A percentile compares a stretch with the other conserved stretches of the same genome.
phyloP scores from a whole-genome alignment of 2,329 filamentous ascomycete genomes.

The Aureobasidium sp. region DNA sequence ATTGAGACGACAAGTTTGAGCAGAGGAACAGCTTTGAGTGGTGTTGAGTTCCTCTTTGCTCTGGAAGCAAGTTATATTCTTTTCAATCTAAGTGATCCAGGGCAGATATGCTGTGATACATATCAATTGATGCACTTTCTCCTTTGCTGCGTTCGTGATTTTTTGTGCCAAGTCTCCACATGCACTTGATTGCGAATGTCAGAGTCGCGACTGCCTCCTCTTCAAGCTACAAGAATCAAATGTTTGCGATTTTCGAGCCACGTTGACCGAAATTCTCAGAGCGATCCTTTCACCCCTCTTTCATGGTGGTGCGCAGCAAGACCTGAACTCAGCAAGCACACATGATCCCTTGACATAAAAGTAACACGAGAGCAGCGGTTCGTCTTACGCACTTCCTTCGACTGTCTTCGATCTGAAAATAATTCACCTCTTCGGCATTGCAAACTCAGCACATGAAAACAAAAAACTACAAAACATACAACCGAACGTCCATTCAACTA shows the following conservation, averaged over 20 bases:
- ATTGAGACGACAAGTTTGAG: not conserved
- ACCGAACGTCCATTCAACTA: not conserved
- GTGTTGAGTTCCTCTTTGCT: not conserved
- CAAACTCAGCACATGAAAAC: too few relatives aligned
- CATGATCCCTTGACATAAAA: too few relatives aligned
- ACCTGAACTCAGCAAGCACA: too few relatives aligned
- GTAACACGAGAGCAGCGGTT: too few relatives aligned
- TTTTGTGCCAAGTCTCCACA: not conserved
- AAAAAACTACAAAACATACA: not conserved
- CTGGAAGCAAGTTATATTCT: not conserved
- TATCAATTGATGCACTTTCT: not conserved
- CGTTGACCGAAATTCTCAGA: too few relatives aligned
- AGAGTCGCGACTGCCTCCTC: not conserved
- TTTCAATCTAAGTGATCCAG: not conserved
- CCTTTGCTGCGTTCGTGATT: not conserved
- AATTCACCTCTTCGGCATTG: not conserved
- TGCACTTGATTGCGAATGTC: not conserved
- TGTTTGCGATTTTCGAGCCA: too few relatives aligned
- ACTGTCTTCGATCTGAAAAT: not conserved
- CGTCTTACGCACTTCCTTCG: not conserved
- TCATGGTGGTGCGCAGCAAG: too few relatives aligned
- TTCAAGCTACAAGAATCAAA: not conserved
- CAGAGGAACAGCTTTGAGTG: not conserved
- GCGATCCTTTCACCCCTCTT: too few relatives aligned
- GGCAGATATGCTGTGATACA: not conserved